These are phyloP conservation scores for Ricinus communis DNA, from an alignment of 345 rosid genomes.

Conservation along the genomic window DNA sequence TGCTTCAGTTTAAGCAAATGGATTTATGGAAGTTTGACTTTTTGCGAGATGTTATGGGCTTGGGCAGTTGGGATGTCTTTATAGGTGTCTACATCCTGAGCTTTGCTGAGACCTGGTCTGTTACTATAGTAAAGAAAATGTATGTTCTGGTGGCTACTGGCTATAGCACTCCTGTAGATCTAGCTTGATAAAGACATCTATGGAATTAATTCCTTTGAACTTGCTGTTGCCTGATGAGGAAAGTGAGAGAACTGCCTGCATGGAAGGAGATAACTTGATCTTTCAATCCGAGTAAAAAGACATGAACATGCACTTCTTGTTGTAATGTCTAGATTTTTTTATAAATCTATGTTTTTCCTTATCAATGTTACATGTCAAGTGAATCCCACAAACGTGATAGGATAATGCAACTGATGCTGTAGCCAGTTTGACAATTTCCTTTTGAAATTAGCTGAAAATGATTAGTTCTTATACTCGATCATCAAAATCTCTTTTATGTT, in stretches of 20 bases:
- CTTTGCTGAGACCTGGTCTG: neutral
- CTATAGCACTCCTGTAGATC: neutral
- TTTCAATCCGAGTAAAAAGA: neutral
- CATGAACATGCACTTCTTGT: neutral
- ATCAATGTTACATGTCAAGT: neutral
- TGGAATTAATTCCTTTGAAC: neutral
- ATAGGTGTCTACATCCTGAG: neutral
- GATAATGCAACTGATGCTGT: neutral
- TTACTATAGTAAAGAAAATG: neutral
- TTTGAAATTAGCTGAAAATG: neutral
- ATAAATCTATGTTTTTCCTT: neutral
- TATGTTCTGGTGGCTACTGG: neutral
- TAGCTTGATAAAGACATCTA: too few relatives aligned
- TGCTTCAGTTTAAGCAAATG: neutral
- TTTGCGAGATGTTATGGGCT: too few relatives aligned
- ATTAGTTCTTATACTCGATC: neutral
- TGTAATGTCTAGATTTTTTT: neutral
- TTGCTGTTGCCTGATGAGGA: neutral
- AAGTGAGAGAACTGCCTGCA: neutral
- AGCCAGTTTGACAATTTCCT: neutral
- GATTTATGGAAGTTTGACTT: too few relatives aligned
- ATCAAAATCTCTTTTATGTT: neutral
- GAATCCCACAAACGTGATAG: neutral
- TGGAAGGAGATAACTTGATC: slow-evolving; percentile 1
- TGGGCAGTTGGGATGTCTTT: neutral